These are phyloP conservation scores for Malbranchea zuffiana DNA, from an alignment of 2,329 filamentous ascomycete genomes.

Conservation along the genomic window DNA sequence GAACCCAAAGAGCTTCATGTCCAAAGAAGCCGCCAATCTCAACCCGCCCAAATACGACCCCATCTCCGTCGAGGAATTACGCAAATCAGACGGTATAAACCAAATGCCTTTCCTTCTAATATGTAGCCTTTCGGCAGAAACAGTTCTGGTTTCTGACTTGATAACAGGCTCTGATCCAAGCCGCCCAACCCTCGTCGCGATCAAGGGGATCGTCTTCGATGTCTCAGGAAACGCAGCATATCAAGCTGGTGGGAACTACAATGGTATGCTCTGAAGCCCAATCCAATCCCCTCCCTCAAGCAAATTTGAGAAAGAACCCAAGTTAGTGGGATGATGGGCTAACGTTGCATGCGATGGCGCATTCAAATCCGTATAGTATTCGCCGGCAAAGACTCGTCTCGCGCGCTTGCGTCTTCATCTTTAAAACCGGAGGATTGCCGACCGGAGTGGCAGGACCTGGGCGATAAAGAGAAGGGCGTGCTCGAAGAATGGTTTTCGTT, in stretches of 20 bases:
- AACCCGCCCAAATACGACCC: constrained; percentile 77
- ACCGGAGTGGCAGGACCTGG: constrained; percentile 71
- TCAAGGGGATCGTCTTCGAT: constrained; percentile 88
- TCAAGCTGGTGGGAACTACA: constrained; percentile 68
- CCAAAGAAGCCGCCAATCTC: constrained; percentile 35
- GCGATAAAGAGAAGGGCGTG: constrained; percentile 72
- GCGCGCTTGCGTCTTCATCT: constrained; percentile 75
- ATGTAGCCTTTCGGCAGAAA: constrained; percentile 1
- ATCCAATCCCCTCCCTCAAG: too few relatives aligned
- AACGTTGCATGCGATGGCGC: too few relatives aligned
- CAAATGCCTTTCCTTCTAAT: constrained; percentile 10
- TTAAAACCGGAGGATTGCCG: constrained; percentile 73
- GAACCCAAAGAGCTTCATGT: constrained; percentile 14
- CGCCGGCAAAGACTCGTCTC: constrained; percentile 89
- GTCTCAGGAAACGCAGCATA: constrained; percentile 86
- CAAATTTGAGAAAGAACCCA: too few relatives aligned
- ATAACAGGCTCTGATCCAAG: constrained; percentile 13
- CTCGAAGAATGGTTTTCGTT: constrained; percentile 91
- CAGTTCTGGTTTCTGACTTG: background rate
- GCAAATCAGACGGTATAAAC: constrained; percentile 74
- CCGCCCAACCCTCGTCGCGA: constrained; percentile 47
- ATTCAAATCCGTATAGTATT: too few relatives aligned
- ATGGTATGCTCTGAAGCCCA: constrained; percentile 57
- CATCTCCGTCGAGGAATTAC: constrained; percentile 69
- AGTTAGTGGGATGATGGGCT: too few relatives aligned